Evolutionary conservation across 441 rosid genomes (phyloP).

Genomic region (Capsella rubella): DNA sequence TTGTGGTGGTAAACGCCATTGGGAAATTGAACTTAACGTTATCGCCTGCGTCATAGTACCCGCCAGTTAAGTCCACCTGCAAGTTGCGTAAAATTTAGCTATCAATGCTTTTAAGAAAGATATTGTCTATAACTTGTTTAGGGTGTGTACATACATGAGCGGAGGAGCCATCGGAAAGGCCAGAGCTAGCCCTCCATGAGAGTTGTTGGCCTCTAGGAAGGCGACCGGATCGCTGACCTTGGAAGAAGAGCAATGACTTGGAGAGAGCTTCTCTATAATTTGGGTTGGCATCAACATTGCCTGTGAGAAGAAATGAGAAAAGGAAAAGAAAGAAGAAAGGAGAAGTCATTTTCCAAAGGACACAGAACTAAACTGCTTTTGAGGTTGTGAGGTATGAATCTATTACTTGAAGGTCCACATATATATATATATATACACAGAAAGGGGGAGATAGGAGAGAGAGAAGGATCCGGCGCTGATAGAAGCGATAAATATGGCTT

Average conservation of each 20-base stretch:
- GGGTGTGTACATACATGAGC: slow-evolving; percentile 51
- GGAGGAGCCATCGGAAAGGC: slow-evolving; percentile 73
- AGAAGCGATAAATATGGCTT: slow-evolving; percentile 41
- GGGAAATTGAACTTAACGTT: slow-evolving; percentile 78
- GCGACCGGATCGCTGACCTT: slow-evolving; percentile 89
- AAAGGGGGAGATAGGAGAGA: slow-evolving; percentile 12
- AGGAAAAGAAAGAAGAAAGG: slow-evolving; percentile 40
- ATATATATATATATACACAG: slow-evolving; percentile 6
- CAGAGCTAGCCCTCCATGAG: slow-evolving; percentile 81
- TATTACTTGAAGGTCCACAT: slow-evolving; percentile 27
- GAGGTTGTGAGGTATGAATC: slow-evolving; percentile 31
- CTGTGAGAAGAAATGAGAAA: slow-evolving; percentile 36
- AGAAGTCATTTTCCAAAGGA: slow-evolving; percentile 33
- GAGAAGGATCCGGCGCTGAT: slow-evolving; percentile 42
- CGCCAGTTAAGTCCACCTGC: slow-evolving; percentile 75
- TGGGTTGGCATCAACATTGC: slow-evolving; percentile 59
- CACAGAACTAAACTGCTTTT: slow-evolving; percentile 19
- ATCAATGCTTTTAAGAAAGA: neutral
- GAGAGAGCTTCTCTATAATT: slow-evolving; percentile 83
- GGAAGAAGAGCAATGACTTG: slow-evolving; percentile 83
- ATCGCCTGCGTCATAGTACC: slow-evolving; percentile 81
- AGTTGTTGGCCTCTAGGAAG: slow-evolving; percentile 62
- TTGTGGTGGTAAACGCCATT: slow-evolving; percentile 74
- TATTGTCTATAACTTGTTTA: neutral
- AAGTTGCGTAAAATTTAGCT: neutral